Base-by-base conservation (phyloP, 441 rosid genomes). In the Daphne laureola region DNA sequence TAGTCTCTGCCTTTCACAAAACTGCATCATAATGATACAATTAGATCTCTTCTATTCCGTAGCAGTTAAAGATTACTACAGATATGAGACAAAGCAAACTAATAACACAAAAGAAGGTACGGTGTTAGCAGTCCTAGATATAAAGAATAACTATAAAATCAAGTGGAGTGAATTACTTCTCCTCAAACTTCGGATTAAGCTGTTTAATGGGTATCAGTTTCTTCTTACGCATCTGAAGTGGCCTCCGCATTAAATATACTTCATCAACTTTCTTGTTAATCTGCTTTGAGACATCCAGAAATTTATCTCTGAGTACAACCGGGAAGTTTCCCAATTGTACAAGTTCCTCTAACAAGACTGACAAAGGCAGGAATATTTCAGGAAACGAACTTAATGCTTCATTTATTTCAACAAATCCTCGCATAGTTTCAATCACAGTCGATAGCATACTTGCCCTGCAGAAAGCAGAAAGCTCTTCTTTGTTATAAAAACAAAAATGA, bases 1-100 rank as follows among this genome's bases (percentile, higher is more conserved):
- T 89, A 86, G 74, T 88, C 97, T 69, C 88, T 84, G 45, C 86
- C 90, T 78, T 74, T 82, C 15, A 67, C 85, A 70, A 72, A 92
- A 82, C 96, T 92, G 88, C 85, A 75, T 31, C 64, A 67, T 43
- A 21, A 62, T 49, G 21, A 60, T 13, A 59, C 31, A 38, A n/a
- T 63, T 17, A 67, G 44, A 49, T 60, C 54, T 16, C 47, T 16
- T 40, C 26, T 8, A 43, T 31, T 12, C 4, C 5, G 18, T 25
- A 41, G 26, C 17, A 43, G 14, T 5, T n/a, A 46, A 40, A 8
- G 11, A 40, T 17, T 14, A 57, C 3, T 18, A 46, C 3, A 7
- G 11, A 1, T 5, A 31, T 4, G 11, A 9, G 38, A 9, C 38
- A 31, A 31, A 31, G 38, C 36, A 31, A 31, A 8, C 3, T 31